Evolutionary conservation across 495 filamentous ascomycete genomes (phyloP), one percentile per base, ranked within the genome.

Genomic region (Talaromyces borbonicus): DNA sequence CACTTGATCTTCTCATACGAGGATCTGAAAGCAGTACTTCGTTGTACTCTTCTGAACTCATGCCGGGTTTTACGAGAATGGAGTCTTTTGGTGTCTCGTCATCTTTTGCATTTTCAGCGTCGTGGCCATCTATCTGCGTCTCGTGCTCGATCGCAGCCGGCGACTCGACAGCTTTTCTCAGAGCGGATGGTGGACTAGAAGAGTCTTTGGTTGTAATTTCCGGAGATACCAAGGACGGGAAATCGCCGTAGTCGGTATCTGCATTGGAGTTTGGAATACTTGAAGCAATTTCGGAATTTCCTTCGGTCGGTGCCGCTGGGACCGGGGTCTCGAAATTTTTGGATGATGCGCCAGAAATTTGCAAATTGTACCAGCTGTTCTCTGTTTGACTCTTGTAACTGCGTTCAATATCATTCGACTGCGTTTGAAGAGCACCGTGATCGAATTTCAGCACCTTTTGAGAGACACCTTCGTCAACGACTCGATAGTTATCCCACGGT

Each of bases 31-130:
- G 70, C 1, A 95, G 72, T 20, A 81, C 61, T 23, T 83, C 81
- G 60, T 95, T 98, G 60, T 95, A 88, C 57, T 95, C 85, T 62
- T 97, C 92, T 0, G 90, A 84, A 0, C 86, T 93, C 67, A 89
- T 68, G 16, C 61, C 69, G 9, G 53, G 46, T 40, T 56, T 71
- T 23, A 48, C 48, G 23, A 47, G 57, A n/a, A 49, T 41, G 12
- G 37, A 18, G 11, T 53, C 49, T 47, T n/a, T n/a, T n/a, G n/a
- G n/a, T n/a, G n/a, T n/a, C n/a, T n/a, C n/a, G n/a, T n/a, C n/a
- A n/a, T n/a, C n/a, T n/a, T n/a, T n/a, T n/a, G n/a, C n/a, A n/a
- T n/a, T n/a, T n/a, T n/a, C n/a, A n/a, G n/a, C n/a, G n/a, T n/a
- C n/a, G n/a, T n/a, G n/a, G n/a, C n/a, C n/a, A n/a, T n/a, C n/a